Evolutionary conservation across 139 green algal genomes (phyloP), one percentile per base, ranked within the genome.

Genomic region (Coccomyxa sp.): DNA sequence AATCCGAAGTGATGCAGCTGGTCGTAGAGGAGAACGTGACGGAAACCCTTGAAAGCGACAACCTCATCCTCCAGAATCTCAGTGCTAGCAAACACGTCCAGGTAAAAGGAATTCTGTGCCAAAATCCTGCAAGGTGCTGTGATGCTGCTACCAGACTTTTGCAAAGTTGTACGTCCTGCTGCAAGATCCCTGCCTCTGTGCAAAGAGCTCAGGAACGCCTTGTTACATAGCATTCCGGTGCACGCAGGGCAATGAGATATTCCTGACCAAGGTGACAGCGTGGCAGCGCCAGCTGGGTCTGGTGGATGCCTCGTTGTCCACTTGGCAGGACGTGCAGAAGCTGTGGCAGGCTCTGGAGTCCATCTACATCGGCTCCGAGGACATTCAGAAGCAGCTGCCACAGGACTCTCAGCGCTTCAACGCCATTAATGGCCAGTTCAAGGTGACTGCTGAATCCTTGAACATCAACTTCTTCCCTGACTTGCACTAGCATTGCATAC

Each of bases 371-470:
- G 92, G 93, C 55, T 92, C 82, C 0, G 92, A 89, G 7, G 94
- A 98, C 81, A 97, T 98, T 78, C 86, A 94, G 8, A 93, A 95
- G 77, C 93, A 97, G 86, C 90, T 98, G 80, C 94, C 94, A 6
- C 91, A 96, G 80, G 94, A 97, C 81, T 90, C 81, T 34, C 93
- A 95, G 85, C 86, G 90, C 74, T 97, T 97, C 83, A 92, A 97
- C 73, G 85, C 55, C 12, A 86, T 96, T 80, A 95, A 97, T 70
- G 84, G 88, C 0, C 91, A 97, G 86, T 98, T 93, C 83, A 84
- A 95, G 86, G 91, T 82, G 39, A 36, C 82, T 36, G n/a, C n/a
- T n/a, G n/a, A n/a, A n/a, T n/a, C n/a, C n/a, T n/a, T n/a, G n/a
- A n/a, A 82, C 79, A 83, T 68, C 54, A n/a, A n/a, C n/a, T n/a